Percentiles rank a stretch among this genome's conserved stretches.
phyloP scores from a whole-genome alignment of 148 eudicot genomes.

The Drosera capensis region DNA sequence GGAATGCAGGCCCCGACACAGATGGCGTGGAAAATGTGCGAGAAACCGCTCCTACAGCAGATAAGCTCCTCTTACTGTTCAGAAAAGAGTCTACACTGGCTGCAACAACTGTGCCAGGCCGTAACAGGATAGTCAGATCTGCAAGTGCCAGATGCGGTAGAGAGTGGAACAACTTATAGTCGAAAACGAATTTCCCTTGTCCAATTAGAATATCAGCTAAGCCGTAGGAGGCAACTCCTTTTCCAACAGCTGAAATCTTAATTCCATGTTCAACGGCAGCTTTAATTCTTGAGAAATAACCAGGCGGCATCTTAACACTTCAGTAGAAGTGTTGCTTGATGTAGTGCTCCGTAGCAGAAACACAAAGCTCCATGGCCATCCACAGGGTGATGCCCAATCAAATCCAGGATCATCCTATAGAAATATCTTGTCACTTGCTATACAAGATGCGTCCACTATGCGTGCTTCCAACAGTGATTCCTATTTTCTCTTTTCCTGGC shows the following conservation, averaged over 20 bases:
- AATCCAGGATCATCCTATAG: conserved; percentile 4
- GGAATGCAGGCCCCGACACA: conserved; percentile 60
- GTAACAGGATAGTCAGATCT: conserved; percentile 25
- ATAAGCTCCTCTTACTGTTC: conserved; percentile 26
- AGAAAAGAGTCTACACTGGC: conserved; percentile 38
- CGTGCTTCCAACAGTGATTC: no score
- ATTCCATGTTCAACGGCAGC: conserved; percentile 24
- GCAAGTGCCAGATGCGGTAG: conserved; percentile 14
- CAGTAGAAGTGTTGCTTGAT: conserved; percentile 12
- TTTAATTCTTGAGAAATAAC: conserved; percentile 29
- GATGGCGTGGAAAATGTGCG: conserved; percentile 62
- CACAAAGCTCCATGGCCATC: conserved; percentile 9
- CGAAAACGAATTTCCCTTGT: conserved; percentile 33
- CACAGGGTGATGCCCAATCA: conserved; percentile 25
- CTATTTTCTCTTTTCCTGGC: no score
- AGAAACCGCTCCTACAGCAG: conserved; percentile 49
- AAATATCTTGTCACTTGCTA: no score
- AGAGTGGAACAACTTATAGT: conserved; percentile 22
- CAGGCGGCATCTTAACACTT: conserved; percentile 46
- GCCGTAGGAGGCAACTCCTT: conserved; percentile 24
- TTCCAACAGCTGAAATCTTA: conserved; percentile 20
- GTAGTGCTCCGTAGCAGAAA: conserved; percentile 6
- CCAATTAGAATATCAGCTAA: conserved; percentile 23
- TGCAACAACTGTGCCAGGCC: conserved; percentile 34
- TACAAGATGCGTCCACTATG: no score